Conservation (phyloP, 805 yeast species). For the Phaffomyces opuntiae region DNA sequence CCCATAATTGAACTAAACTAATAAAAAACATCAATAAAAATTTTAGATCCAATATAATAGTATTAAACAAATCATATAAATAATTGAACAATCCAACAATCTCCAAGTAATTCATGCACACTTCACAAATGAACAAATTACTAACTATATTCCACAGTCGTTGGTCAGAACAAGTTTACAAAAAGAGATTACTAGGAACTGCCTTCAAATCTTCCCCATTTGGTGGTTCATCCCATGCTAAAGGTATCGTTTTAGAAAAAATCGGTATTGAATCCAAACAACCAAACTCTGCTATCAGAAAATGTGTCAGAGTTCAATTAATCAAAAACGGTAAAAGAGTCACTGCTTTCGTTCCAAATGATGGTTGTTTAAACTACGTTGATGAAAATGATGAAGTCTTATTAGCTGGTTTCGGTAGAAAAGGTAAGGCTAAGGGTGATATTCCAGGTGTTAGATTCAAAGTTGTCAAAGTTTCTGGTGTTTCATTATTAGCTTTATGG, state of each 20-base stretch:
- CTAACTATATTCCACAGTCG: constrained; percentile 42
- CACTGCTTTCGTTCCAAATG: constrained; percentile 99
- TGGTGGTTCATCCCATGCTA: constrained; percentile 99
- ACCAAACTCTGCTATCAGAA: constrained; percentile 99
- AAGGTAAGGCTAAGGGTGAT: constrained; percentile 99
- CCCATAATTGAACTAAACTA: no score
- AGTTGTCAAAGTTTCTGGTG: constrained; percentile 99
- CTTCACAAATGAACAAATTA: constrained; percentile 15
- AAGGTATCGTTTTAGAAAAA: constrained; percentile 99
- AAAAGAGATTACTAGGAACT: constrained; percentile 98
- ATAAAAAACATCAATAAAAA: no score
- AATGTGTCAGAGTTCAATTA: constrained; percentile 99
- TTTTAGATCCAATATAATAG: no score
- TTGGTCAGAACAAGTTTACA: constrained; percentile 99
- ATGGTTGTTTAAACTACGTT: constrained; percentile 99
- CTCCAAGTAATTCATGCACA: no score
- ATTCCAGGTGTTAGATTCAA: constrained; percentile 99
- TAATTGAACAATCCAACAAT: no score
- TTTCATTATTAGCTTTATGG: constrained; percentile 98
- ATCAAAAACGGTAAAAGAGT: constrained; percentile 99
- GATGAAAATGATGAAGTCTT: constrained; percentile 99
- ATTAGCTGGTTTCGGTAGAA: constrained; percentile 99
- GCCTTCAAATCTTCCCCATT: constrained; percentile 99
- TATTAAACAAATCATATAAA: no score
- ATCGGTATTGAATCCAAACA: constrained; percentile 99